Percentiles rank a stretch among this genome's conserved stretches.
Evolutionary conservation across 352 stramenopile genomes (phyloP).

Genomic region (Phytophthora tentaculata): DNA sequence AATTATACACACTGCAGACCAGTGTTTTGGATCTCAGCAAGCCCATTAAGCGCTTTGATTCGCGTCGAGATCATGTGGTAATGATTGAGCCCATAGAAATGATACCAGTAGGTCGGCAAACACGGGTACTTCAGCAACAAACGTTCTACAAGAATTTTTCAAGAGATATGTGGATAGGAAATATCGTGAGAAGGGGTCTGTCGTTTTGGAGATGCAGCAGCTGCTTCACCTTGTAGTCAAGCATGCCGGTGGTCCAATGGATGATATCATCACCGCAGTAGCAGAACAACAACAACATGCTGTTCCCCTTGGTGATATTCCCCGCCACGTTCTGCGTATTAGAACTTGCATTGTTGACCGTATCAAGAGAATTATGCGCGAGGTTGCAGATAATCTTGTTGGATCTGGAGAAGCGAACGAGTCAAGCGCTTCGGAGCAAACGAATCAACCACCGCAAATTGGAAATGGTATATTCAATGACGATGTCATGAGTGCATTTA

Average conservation of each 20-base stretch:
- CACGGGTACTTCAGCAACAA: background rate
- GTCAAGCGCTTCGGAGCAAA: background rate
- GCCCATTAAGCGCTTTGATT: too few species aligned
- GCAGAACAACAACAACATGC: background rate
- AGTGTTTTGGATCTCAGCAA: too few species aligned
- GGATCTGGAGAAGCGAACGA: background rate
- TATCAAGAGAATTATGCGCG: constrained; percentile 4
- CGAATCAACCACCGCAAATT: background rate
- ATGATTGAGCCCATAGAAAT: too few species aligned
- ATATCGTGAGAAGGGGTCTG: background rate
- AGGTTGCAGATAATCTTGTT: background rate
- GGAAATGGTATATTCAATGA: background rate
- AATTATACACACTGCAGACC: too few species aligned
- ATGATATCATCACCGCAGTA: background rate
- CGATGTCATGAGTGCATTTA: background rate
- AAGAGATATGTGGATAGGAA: background rate
- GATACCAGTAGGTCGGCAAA: too few species aligned
- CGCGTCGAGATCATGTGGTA: too few species aligned
- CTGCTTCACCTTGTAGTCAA: constrained; percentile 1
- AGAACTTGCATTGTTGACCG: background rate
- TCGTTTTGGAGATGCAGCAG: constrained; percentile 6
- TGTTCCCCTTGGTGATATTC: background rate
- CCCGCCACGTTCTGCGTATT: background rate
- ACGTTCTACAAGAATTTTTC: constrained; percentile 3
- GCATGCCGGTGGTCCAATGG: background rate